Percentiles rank a stretch among this genome's conserved stretches.
These are phyloP conservation scores for Cryptococcus jaspeensis DNA, from an alignment of 1,284 basidiomycete species.

Conservation along the genomic window DNA sequence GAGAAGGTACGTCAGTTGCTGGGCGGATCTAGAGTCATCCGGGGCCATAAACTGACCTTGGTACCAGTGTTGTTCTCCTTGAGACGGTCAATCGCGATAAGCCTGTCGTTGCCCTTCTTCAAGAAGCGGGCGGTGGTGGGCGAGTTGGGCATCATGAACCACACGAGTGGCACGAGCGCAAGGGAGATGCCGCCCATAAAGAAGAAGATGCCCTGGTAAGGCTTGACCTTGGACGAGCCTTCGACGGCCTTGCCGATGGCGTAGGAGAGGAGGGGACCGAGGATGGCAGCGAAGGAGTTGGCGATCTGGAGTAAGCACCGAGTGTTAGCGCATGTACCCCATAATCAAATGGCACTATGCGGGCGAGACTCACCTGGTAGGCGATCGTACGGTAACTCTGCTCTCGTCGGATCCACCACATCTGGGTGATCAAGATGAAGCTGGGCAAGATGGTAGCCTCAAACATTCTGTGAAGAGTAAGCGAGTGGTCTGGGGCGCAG, in stretches of 20 bases:
- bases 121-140: conserved; percentile 48
- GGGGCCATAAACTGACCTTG: conserved; percentile 21
- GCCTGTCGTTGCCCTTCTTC: conserved; percentile 40
- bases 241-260: conserved; percentile 36
- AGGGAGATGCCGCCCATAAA: conserved; percentile 57
- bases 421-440: conserved; percentile 39
- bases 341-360: too few species aligned
- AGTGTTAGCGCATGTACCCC: too few species aligned
- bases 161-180: conserved; percentile 54
- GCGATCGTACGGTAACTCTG: conserved; percentile 47
- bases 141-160: conserved; percentile 50
- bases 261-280: conserved; percentile 44
- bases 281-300: conserved; percentile 43
- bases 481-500: too few species aligned
- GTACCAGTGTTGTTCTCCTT: conserved; percentile 51
- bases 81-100: conserved; percentile 49
- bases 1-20: not conserved
- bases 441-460: conserved; percentile 42
- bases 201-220: conserved; percentile 55
- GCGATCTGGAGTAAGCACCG: conserved; percentile 35
- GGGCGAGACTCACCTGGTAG: conserved; percentile 12
- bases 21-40: too few species aligned
- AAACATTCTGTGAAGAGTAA: conserved; percentile 13
- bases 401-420: conserved; percentile 45
- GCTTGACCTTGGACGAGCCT: conserved; percentile 16